Conservation (phyloP, 2,329 filamentous ascomycete genomes). For the Trichophyton rubrum region DNA sequence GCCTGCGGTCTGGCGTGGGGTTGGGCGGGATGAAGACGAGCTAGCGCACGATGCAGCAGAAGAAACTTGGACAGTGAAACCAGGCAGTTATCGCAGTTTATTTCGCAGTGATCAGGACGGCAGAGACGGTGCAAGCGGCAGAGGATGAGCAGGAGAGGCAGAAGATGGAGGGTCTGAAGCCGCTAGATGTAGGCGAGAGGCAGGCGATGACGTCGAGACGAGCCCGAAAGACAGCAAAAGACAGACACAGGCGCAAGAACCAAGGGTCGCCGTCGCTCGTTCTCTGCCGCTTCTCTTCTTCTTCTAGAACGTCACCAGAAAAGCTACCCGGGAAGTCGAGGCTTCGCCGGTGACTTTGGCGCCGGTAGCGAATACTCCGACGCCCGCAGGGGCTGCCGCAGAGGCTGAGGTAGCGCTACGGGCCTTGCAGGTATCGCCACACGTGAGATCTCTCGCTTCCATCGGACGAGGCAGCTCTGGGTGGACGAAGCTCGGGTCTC, state of each 20-base stretch:
- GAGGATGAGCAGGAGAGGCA: too few species aligned
- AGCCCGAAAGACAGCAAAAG: not conserved
- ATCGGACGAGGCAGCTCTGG: not conserved
- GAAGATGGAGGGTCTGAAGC: too few species aligned
- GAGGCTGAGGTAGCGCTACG: not conserved
- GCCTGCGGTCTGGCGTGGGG: too few species aligned
- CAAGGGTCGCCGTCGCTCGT: not conserved
- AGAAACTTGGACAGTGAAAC: too few species aligned
- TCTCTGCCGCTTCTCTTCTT: not conserved
- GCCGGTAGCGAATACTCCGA: not conserved
- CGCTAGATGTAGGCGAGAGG: too few species aligned
- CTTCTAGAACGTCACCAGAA: conserved; percentile 2
- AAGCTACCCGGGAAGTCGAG: not conserved
- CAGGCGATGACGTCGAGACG: too few species aligned
- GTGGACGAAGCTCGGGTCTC: not conserved
- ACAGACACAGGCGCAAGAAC: not conserved
- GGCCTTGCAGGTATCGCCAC: not conserved
- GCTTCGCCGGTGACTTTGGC: not conserved
- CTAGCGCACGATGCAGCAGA: too few species aligned
- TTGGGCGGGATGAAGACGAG: too few species aligned
- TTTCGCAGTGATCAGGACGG: not conserved
- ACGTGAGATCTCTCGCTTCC: not conserved
- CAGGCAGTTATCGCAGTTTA: not conserved
- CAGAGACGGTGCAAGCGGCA: not conserved
- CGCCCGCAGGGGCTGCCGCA: too few species aligned